Evolutionary conservation across 208 protist genomes (phyloP), one percentile per base, ranked within the genome.

Genomic region (Leishmania gerbilli): DNA sequence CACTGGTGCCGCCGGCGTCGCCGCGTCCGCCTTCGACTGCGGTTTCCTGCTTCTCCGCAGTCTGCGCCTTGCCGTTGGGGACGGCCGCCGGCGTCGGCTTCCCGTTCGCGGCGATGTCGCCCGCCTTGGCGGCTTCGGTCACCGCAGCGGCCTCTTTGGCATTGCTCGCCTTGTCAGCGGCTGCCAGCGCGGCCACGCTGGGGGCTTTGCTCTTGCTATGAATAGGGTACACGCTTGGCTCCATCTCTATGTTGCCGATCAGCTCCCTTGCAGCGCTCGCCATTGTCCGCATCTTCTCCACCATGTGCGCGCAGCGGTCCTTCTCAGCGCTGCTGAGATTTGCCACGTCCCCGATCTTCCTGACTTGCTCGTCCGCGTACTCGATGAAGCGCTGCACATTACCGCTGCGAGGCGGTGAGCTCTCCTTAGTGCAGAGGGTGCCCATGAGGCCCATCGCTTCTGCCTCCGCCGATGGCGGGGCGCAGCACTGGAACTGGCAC

Each of bases 301-400:
- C 47, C 47, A 85, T 81, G 47, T 79, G 60, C 76, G 60, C 69
- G 34, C 79, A 58, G 53, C 74, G 79, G 55, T 84, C 68, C 81
- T 79, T 85, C 53, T 87, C 76, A 19, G 81, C 78, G 49, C 62
- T 67, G 53, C 71, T 77, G 34, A 68, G 83, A 51, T 89, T 90
- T 27, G 51, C 68, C 47, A 65, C 76, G 55, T 76, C 67, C 60
- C 78, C 79, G 34, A 81, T 72, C 77, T 82, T 71, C 71, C 78
- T 72, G 45, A 89, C 76, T 79, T 93, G 79, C 65, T 79, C 77
- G 51, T 82, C 49, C 4, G 87, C 89, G 77, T 89, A 94, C 40
- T 96, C 91, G 42, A 93, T 82, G 79, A 96, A 96, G 60, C 90
- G 89, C 78, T 88, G 87, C 47, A 96, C 87, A 74, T 96, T 96